Percentiles rank a stretch among this genome's conserved stretches.
phyloP scores from a whole-genome alignment of 2,329 filamentous ascomycete species.

The Calonectria honghensis region DNA sequence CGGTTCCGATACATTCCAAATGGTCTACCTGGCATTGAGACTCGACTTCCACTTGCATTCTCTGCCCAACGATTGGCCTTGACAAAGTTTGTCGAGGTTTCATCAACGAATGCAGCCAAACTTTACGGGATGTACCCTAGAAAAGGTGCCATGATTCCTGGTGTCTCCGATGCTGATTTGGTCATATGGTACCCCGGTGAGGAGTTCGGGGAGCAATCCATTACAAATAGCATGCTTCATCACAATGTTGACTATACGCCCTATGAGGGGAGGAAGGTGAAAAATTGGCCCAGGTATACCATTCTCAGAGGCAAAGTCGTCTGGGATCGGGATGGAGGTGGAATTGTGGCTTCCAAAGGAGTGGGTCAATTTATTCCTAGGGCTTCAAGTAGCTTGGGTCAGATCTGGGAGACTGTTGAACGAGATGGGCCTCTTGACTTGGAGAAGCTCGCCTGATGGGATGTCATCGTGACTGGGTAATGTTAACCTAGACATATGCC shows the following conservation, averaged over 20 bases:
- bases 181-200: constrained; percentile 72
- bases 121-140: constrained; percentile 32
- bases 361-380: constrained; percentile 67
- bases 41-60: neutral
- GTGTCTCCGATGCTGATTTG: constrained; percentile 72
- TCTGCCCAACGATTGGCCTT: neutral
- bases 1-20: constrained; percentile 12
- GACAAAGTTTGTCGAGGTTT: constrained; percentile 31
- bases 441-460: neutral
- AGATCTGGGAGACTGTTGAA: neutral
- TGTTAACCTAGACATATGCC: no score
- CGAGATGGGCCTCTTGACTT: neutral
- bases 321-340: constrained; percentile 72
- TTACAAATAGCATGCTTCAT: constrained; percentile 73
- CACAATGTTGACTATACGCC: constrained; percentile 79
- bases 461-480: no score
- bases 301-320: constrained; percentile 75
- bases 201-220: constrained; percentile 54
- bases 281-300: constrained; percentile 78
- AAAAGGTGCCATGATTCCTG: constrained; percentile 58
- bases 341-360: constrained; percentile 68
- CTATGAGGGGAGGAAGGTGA: constrained; percentile 73
- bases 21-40: neutral
- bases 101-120: constrained; percentile 29
- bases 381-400: neutral